phyloP scores from a whole-genome alignment of 805 yeast species.

The Saturnispora silvae region DNA sequence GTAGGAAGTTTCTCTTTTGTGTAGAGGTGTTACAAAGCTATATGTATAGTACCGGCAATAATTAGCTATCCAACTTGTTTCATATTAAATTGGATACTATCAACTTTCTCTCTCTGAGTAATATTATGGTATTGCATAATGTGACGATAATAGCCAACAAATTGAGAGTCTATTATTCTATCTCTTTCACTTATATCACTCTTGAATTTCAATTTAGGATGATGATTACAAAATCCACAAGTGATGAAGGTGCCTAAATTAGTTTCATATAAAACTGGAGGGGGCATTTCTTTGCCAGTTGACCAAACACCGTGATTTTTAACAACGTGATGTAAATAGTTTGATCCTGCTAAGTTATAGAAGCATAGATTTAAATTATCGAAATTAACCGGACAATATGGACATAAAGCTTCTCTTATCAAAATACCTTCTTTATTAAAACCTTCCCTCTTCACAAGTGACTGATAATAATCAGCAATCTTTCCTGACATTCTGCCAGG shows the following conservation, averaged over 20 bases:
- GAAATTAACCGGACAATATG: conserved; percentile 18
- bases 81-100: too few species aligned
- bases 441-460: conserved; percentile 15
- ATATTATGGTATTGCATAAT: background rate
- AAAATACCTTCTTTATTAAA: conserved; percentile 10
- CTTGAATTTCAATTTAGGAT: background rate
- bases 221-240: conserved; percentile 1
- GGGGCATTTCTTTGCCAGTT: conserved; percentile 22
- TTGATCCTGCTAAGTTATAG: conserved; percentile 19
- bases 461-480: conserved; percentile 10
- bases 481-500: conserved; percentile 8
- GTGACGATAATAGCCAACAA: background rate
- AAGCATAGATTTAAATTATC: conserved; percentile 8
- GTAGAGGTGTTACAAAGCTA: too few species aligned
- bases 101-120: too few species aligned
- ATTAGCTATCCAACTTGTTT: too few species aligned
- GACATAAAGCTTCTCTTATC: conserved; percentile 23
- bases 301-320: conserved; percentile 25
- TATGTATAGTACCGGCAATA: too few species aligned
- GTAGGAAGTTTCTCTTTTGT: too few species aligned
- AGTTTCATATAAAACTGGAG: conserved; percentile 14
- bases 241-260: background rate
- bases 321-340: conserved; percentile 25
- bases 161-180: background rate
- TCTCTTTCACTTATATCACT: background rate